Conservation (phyloP, 2,329 filamentous ascomycete genomes). For the Cytospora paraplurivora region DNA sequence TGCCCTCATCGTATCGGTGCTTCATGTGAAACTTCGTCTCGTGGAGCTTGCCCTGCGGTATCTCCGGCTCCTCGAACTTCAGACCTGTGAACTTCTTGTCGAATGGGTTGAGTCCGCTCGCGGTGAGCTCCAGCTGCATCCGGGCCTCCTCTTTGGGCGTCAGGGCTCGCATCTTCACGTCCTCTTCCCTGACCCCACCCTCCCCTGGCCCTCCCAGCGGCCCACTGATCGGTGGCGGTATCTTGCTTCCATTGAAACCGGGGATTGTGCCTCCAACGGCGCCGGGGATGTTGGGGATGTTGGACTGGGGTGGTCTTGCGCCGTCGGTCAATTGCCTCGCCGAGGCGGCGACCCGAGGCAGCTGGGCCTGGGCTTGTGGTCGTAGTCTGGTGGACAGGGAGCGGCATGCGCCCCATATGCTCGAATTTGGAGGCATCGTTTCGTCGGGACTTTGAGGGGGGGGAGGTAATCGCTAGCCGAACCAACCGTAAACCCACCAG, state of each 20-base stretch:
- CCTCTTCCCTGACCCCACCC: slow-evolving; percentile 29
- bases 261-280: slow-evolving; percentile 12
- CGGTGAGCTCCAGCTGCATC: slow-evolving; percentile 38
- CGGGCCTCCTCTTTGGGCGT: slow-evolving; percentile 46
- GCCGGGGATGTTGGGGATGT: slow-evolving; percentile 16
- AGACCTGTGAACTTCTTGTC: slow-evolving; percentile 53
- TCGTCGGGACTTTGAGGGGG: slow-evolving; percentile 21
- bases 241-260: slow-evolving; percentile 2
- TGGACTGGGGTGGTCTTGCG: slow-evolving; percentile 20
- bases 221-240: slow-evolving; percentile 24
- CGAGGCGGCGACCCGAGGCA: slow-evolving; percentile 33
- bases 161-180: slow-evolving; percentile 42
- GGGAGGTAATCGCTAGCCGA: neutral
- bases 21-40: slow-evolving; percentile 63
- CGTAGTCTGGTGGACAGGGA: slow-evolving; percentile 44
- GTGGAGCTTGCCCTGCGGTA: slow-evolving; percentile 56
- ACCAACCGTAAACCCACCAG: neutral
- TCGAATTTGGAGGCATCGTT: slow-evolving; percentile 59
- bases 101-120: slow-evolving; percentile 39
- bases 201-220: slow-evolving; percentile 8
- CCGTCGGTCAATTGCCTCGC: slow-evolving; percentile 37
- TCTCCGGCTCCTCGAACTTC: slow-evolving; percentile 74
- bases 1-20: slow-evolving; percentile 80
- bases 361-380: slow-evolving; percentile 35
- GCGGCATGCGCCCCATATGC: slow-evolving; percentile 48